A percentile compares a stretch with the other conserved stretches of the same genome.
These are phyloP conservation scores for Nectriaceae sp. DNA, from an alignment of 2,329 filamentous ascomycete genomes.

Conservation along the genomic window DNA sequence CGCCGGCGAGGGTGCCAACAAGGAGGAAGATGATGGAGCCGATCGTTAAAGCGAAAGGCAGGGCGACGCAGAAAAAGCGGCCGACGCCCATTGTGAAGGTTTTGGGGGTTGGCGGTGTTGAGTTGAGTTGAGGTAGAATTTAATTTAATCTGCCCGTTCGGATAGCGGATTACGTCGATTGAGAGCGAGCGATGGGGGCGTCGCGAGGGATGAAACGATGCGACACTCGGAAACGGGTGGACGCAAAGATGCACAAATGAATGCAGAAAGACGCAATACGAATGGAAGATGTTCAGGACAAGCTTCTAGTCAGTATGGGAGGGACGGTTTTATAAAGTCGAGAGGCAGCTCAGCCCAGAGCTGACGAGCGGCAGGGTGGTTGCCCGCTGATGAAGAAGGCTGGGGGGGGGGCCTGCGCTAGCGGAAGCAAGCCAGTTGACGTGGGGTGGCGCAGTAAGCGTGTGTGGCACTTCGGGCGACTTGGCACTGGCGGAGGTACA, in stretches of 20 bases:
- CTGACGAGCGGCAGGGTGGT: no score
- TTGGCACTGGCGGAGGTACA: not conserved
- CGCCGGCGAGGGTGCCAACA: conserved; percentile 56
- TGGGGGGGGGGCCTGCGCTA: not conserved
- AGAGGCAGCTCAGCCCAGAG: not conserved
- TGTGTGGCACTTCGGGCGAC: not conserved
- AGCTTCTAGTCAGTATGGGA: not conserved
- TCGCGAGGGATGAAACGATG: not conserved
- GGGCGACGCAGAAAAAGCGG: conserved; percentile 81
- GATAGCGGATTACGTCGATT: not conserved
- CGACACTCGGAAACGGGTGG: not conserved
- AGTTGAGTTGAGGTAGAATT: not conserved
- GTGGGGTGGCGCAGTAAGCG: not conserved
- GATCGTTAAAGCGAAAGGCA: conserved; percentile 81
- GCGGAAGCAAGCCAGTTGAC: not conserved
- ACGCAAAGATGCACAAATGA: not conserved
- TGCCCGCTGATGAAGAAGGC: not conserved
- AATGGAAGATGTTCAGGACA: not conserved
- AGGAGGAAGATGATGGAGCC: conserved; percentile 72
- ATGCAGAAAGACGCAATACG: not conserved
- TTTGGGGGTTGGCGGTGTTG: not conserved
- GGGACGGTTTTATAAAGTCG: not conserved
- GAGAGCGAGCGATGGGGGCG: not conserved
- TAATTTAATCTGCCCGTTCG: no score
- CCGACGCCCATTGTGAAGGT: conserved; percentile 60